Evolutionary conservation across 257 asterid species (phyloP).

Genomic region (Ehretia macrophylla): DNA sequence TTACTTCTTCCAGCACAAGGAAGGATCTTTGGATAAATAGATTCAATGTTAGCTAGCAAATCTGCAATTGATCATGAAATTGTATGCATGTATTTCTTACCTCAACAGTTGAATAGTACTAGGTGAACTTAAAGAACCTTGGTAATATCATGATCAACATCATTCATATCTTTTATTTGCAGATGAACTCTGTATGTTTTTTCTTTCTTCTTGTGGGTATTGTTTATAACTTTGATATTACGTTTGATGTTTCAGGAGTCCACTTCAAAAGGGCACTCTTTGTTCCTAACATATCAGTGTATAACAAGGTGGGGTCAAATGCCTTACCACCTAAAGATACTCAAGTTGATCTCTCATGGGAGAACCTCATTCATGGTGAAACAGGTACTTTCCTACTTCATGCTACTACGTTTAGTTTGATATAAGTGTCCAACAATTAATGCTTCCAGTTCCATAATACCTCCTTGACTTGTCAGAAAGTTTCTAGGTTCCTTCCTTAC

Average conservation of each 20-base stretch:
- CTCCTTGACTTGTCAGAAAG: no score
- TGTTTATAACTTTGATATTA: not conserved
- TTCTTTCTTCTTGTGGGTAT: not conserved
- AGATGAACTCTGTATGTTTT: not conserved
- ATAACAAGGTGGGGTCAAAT: slow-evolving; percentile 72
- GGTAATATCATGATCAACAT: no score
- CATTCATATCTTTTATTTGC: not conserved
- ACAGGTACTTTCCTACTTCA: slow-evolving; percentile 38
- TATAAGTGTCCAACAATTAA: no score
- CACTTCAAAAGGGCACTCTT: slow-evolving; percentile 81
- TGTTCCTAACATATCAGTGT: slow-evolving; percentile 87
- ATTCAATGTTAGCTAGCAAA: no score
- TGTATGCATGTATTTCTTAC: no score
- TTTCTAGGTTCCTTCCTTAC: no score
- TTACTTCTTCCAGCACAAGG: slow-evolving; percentile 73
- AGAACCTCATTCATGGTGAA: slow-evolving; percentile 53
- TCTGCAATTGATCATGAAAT: no score
- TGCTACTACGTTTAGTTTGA: not conserved
- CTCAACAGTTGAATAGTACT: no score
- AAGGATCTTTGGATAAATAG: not conserved
- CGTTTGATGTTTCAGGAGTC: slow-evolving; percentile 52
- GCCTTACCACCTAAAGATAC: slow-evolving; percentile 44
- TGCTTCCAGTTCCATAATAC: no score
- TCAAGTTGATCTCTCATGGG: slow-evolving; percentile 92
- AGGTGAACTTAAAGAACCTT: no score